Base-by-base conservation (phyloP, 805 yeast species). In the Saturnispora quitensis region DNA sequence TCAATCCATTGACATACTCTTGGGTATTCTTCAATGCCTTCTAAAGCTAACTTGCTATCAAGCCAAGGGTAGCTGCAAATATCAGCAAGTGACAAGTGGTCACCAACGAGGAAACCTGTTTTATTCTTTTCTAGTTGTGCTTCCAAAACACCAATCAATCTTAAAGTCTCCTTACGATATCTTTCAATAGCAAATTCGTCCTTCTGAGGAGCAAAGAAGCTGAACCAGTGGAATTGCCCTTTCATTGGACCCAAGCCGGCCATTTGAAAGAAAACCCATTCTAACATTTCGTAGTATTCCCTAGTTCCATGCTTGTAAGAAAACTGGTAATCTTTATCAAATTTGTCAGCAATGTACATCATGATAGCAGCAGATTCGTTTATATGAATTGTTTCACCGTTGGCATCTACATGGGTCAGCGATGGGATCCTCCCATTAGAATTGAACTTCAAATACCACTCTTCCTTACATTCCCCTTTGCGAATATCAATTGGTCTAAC, bases 371-470 rank as follows among this genome's bases (percentile, higher is more conserved):
- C 86, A 34, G 82, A 72, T 65, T 82, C 87, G 57, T 74, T 73
- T 27, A 83, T 60, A 22, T 75, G 67, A 31, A 70, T 69, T 7
- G 62, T 62, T 40, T 74, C 64, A 4, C 80, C 82, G 5, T 73
- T 68, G 35, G 62, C 59, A 40, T 64, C 61, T 20, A 58, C 69
- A 54, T 71, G 73, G 1, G 69, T 68, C 35, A 83, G 63, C 0
- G 81, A 72, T 27, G 89, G 88, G 48, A 83, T 76, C 58, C 80
- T 69, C 5, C 88, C 86, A 58, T 82, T 81, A 18, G 83, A 81
- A 62, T 81, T 80, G 60, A 79, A 63, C 50, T 75, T 69, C 47
- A 79, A 61, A 56, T 70, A 82, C 82, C 83, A 77, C 6, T 72
- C 77, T 55, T 76, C 75, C 60, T 81, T 81, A 53, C 80, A 82